A percentile compares a stretch with the other conserved stretches of the same genome.
phyloP scores from a whole-genome alignment of 306 rosid genomes.

The Dalbergia cultrata region DNA sequence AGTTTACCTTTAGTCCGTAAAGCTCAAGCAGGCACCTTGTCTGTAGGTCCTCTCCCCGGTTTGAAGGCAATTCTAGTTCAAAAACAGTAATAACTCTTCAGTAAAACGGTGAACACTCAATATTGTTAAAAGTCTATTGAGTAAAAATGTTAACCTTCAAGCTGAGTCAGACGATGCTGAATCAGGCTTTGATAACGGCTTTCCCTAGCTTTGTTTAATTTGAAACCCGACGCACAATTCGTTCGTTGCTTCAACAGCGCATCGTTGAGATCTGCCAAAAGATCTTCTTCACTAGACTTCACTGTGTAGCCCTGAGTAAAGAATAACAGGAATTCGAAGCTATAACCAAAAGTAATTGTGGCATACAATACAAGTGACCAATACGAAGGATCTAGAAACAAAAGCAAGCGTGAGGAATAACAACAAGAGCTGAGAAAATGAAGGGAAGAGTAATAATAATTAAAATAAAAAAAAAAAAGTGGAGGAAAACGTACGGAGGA shows the following conservation, averaged over 20 bases:
- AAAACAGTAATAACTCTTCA: conserved; percentile 41
- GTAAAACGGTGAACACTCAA: neutral
- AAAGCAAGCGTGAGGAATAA: neutral
- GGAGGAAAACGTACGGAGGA: neutral
- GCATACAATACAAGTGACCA: too few species aligned
- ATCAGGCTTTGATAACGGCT: conserved; percentile 63
- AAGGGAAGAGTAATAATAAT: neutral
- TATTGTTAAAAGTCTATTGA: neutral
- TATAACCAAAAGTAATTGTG: neutral
- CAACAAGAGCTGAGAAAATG: neutral
- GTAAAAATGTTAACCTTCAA: conserved; percentile 65
- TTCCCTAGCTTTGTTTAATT: conserved; percentile 56
- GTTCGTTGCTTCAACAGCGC: conserved; percentile 66
- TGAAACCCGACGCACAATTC: conserved; percentile 55
- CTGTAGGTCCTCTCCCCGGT: conserved; percentile 86
- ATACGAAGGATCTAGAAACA: conserved; percentile 31
- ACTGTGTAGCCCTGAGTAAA: conserved; percentile 50
- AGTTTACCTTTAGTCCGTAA: conserved; percentile 88
- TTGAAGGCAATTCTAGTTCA: conserved; percentile 80
- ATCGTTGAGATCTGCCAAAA: conserved; percentile 69
- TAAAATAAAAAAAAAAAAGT: neutral
- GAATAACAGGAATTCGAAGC: neutral
- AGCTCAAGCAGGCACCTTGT: conserved; percentile 87
- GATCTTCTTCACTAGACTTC: conserved; percentile 42
- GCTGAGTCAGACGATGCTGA: conserved; percentile 72